Conservation (phyloP, 2,329 filamentous ascomycete genomes). For the Pleoardoris graminearum region DNA sequence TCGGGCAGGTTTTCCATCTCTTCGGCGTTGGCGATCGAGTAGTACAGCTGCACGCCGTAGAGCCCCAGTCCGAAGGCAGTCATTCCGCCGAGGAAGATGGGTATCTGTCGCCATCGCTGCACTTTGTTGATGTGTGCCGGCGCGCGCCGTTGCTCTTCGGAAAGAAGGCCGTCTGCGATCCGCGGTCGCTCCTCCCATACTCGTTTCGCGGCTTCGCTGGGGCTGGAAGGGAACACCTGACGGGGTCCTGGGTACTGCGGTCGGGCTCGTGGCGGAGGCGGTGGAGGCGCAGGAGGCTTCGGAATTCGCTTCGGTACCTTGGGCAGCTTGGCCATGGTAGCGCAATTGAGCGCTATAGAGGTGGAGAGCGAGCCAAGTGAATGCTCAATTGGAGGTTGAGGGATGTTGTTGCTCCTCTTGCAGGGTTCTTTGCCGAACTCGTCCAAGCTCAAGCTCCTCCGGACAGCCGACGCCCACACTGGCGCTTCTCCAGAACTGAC, state of each 20-base stretch:
- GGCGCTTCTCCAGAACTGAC: conserved; percentile 12
- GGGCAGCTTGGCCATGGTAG: conserved; percentile 39
- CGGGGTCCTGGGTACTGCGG: conserved; percentile 13
- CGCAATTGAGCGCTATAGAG: conserved; percentile 6
- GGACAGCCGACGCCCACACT: conserved; percentile 16
- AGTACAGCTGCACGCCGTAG: conserved; percentile 45
- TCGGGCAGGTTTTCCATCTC: conserved; percentile 34
- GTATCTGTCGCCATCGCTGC: conserved; percentile 35
- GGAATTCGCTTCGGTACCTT: conserved; percentile 29
- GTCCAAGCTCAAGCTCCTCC: conserved; percentile 13
- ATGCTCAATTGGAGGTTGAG: conserved; percentile 20
- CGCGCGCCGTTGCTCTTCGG: conserved; percentile 33
- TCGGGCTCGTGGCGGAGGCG: conserved; percentile 21
- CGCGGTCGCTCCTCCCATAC: conserved; percentile 33
- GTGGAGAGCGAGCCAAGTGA: conserved; percentile 12
- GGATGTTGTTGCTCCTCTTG: conserved; percentile 18
- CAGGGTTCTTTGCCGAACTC: not conserved
- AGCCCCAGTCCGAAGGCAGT: conserved; percentile 47
- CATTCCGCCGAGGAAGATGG: conserved; percentile 37
- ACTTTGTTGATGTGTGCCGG: conserved; percentile 32
- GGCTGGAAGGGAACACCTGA: not conserved
- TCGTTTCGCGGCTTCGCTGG: conserved; percentile 10
- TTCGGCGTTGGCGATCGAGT: conserved; percentile 33
- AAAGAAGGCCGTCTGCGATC: conserved; percentile 27
- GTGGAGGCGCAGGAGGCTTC: conserved; percentile 16